A percentile compares a stretch with the other conserved stretches of the same genome.
phyloP scores from a whole-genome alignment of 257 asterid species.

The Coffea canephora region DNA sequence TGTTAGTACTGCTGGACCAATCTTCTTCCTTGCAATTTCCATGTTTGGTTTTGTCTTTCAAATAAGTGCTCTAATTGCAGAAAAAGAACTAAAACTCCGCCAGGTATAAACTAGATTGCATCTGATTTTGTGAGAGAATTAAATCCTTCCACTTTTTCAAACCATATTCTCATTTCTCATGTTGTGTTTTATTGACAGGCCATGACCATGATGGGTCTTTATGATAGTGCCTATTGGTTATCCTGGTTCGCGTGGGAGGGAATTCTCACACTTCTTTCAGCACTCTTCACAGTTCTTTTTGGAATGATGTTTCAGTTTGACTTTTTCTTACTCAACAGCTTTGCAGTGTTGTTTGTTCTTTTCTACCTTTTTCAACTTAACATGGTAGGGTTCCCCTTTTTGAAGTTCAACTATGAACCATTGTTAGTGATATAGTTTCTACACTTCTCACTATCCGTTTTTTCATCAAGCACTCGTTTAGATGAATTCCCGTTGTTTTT shows the following conservation, averaged over 20 bases:
- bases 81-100: slow-evolving; percentile 92
- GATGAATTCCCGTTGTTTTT: background rate
- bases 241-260: slow-evolving; percentile 97
- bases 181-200: slow-evolving; percentile 48
- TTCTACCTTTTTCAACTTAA: slow-evolving; percentile 81
- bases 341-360: slow-evolving; percentile 65
- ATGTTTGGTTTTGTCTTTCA: slow-evolving; percentile 96
- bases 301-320: slow-evolving; percentile 97
- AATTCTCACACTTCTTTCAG: slow-evolving; percentile 52
- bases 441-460: background rate
- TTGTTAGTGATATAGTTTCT: background rate
- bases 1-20: slow-evolving; percentile 65
- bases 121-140: slow-evolving; percentile 17
- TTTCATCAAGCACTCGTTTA: too few species aligned
- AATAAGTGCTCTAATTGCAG: slow-evolving; percentile 67
- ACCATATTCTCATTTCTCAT: slow-evolving; percentile 11
- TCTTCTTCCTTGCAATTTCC: slow-evolving; percentile 86
- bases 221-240: slow-evolving; percentile 90
- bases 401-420: background rate
- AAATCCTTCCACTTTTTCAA: slow-evolving; percentile 2
- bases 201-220: slow-evolving; percentile 96
- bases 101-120: slow-evolving; percentile 52
- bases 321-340: slow-evolving; percentile 74
- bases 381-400: slow-evolving; percentile 52
- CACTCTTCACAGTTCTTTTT: slow-evolving; percentile 69